These are phyloP conservation scores for Exophiala dermatitidis DNA, from an alignment of 2,329 filamentous ascomycete species.

Conservation along the genomic window DNA sequence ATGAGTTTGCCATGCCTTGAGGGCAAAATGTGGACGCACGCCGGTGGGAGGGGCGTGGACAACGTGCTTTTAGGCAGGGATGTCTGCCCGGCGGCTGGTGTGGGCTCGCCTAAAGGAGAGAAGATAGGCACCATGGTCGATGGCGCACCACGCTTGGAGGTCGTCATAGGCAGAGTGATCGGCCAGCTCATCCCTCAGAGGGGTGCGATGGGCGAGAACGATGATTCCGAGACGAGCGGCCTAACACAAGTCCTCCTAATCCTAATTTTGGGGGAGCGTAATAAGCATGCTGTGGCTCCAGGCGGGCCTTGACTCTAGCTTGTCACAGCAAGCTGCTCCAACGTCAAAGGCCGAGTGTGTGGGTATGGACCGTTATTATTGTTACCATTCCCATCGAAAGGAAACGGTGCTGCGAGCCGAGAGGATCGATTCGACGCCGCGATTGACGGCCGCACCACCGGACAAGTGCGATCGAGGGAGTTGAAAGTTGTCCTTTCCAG, in stretches of 20 bases:
- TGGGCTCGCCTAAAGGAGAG: background rate
- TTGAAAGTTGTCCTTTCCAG: background rate
- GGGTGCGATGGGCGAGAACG: conserved; percentile 8
- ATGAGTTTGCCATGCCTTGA: conserved; percentile 1
- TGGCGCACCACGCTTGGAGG: background rate
- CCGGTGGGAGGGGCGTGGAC: background rate
- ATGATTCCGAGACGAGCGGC: background rate
- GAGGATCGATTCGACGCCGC: background rate
- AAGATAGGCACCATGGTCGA: conserved; percentile 6
- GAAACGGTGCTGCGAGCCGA: background rate
- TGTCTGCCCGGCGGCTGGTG: background rate
- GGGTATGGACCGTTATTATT: background rate
- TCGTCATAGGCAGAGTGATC: conserved; percentile 6
- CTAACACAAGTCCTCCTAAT: background rate
- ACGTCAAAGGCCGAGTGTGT: background rate
- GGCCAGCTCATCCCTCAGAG: background rate
- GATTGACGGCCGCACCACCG: background rate
- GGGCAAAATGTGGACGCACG: background rate
- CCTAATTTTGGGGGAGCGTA: background rate
- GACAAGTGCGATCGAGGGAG: background rate
- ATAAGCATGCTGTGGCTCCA: background rate
- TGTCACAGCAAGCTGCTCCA: background rate
- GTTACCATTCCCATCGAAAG: background rate
- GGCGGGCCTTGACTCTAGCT: background rate
- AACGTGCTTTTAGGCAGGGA: conserved; percentile 1